Percentiles rank a stretch among this genome's conserved stretches.
phyloP scores from a whole-genome alignment of 352 stramenopile species.

The Stramenopiles sp. region DNA sequence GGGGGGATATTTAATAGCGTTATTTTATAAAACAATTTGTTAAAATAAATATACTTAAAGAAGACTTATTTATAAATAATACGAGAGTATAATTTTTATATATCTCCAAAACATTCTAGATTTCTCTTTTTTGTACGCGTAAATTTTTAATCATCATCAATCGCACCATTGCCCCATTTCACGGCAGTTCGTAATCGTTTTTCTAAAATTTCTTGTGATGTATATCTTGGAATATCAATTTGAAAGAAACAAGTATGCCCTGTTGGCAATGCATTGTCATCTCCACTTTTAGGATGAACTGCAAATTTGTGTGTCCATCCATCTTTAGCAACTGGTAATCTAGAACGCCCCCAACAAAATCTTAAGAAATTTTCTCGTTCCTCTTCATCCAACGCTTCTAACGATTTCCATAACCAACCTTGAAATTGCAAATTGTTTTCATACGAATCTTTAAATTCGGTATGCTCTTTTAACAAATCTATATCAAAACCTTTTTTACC shows the following conservation, averaged over 20 bases:
- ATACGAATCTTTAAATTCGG: conserved; percentile 1
- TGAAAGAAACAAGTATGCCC: conserved; percentile 5
- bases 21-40: too few species aligned
- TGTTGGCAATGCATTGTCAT: conserved; percentile 1
- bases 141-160: conserved; percentile 8
- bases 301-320: conserved; percentile 3
- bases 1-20: too few species aligned
- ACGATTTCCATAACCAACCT: background rate
- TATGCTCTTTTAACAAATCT: background rate
- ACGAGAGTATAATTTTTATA: too few species aligned
- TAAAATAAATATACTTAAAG: too few species aligned
- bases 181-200: background rate
- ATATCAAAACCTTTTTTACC: conserved; percentile 9
- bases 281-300: background rate
- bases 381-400: background rate
- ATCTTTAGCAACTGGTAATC: conserved; percentile 2
- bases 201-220: background rate
- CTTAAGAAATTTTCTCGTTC: background rate
- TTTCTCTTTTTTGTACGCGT: too few species aligned
- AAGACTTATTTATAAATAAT: too few species aligned
- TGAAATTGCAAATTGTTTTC: conserved; percentile 1
- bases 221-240: conserved; percentile 6
- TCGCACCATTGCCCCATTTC: conserved; percentile 4
- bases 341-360: conserved; percentile 5
- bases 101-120: too few species aligned